Percentiles rank a stretch among this genome's conserved stretches.
Evolutionary conservation across 208 protist genomes (phyloP).

Genomic region (Acanthamoeba triangularis): DNA sequence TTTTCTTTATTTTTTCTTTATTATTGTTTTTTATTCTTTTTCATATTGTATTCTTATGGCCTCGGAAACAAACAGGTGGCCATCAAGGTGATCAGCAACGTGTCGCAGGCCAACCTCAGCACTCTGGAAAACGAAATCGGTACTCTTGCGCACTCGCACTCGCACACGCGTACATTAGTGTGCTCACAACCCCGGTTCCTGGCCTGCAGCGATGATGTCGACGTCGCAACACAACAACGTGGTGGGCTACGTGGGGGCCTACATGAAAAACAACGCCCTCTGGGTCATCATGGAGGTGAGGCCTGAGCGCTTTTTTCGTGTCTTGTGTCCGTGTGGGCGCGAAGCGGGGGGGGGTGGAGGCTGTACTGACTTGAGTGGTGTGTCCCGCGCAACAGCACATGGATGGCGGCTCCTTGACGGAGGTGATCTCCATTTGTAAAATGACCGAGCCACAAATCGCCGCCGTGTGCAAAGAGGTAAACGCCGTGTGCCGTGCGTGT

Average conservation of each 20-base stretch:
- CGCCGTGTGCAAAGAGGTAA: constrained; percentile 64
- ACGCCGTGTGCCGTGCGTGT: not conserved
- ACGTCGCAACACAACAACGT: constrained; percentile 60
- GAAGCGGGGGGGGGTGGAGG: no score
- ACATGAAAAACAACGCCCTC: constrained; percentile 37
- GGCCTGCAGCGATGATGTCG: constrained; percentile 53
- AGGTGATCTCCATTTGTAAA: constrained; percentile 41
- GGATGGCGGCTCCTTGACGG: constrained; percentile 66
- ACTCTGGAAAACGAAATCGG: constrained; percentile 51
- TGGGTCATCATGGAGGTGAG: constrained; percentile 41
- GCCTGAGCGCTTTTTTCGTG: not conserved
- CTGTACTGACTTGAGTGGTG: no score
- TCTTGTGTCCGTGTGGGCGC: not conserved
- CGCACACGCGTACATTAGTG: no score
- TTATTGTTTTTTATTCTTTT: no score
- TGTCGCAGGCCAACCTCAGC: constrained; percentile 26
- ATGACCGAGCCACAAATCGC: constrained; percentile 77
- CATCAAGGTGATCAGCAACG: constrained; percentile 62
- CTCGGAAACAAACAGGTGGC: not conserved
- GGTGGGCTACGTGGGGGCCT: constrained; percentile 24
- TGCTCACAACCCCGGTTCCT: no score
- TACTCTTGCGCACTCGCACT: not conserved
- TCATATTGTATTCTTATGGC: no score
- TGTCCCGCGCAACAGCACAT: constrained; percentile 14
- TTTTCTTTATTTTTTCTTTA: no score